Base-by-base conservation (phyloP, 1,139 yeast species). In the Magnusiomyces magnusii region DNA sequence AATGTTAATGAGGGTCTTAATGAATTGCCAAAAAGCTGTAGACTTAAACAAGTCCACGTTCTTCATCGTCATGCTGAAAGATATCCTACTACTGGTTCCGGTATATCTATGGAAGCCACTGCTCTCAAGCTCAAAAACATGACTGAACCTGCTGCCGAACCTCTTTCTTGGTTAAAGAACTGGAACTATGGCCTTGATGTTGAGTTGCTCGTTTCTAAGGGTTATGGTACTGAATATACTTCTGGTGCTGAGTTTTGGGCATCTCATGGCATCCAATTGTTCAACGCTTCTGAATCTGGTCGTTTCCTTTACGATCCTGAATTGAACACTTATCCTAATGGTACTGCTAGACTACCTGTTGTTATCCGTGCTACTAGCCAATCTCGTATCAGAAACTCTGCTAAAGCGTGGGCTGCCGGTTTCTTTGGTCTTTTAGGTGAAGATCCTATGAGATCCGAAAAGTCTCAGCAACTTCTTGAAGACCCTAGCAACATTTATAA, bases 321-420 rank as follows among this genome's bases (percentile, higher is more conserved):
- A 53, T 58, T 74, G 58, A 74, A 74, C 60, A 65, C 61, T 28
- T 68, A 60, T 56, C 68, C 65, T 2, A 69, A 73, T 56, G 77
- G 76, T 17, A 68, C 75, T 13, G 63, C 71, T 17, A 72, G 72
- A 5, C 61, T 63, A 47, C 75, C 73, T 1, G 53, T 56, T 10
- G 71, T 75, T n/a, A 53, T 75, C 36, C 66, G 78, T 31, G 74
- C 78, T 1, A 75, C 78, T 1, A 67, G 70, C 21, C 78, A 75
- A 67, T 68, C 73, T 34, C 72, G 78, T 34, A 75, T 75, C 53
- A 63, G 69, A 57, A 73, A 76, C 31, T 73, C 77, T 21, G 78
- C 78, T 1, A 64, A 69, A 44, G 75, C 78, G 0, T 75, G 78
- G 78, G 78, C 78, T 2, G 78, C 78, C 3, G 78, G 78, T 13